Evolutionary conservation across 2,329 filamentous ascomycete genomes (phyloP).

Genomic region (Dothideomycetes sp.): DNA sequence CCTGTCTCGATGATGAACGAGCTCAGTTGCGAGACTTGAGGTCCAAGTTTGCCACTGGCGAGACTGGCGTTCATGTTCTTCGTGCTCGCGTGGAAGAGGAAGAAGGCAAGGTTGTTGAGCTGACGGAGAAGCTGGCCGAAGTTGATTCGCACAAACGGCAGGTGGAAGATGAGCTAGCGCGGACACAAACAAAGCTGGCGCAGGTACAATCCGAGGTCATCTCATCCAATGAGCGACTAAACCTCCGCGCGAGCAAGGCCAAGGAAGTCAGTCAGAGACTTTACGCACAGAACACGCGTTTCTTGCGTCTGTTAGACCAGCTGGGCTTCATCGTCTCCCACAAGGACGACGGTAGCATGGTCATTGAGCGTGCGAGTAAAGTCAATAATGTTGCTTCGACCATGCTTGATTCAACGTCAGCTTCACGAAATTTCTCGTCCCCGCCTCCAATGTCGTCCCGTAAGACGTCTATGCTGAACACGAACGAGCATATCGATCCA

Average conservation of each 20-base stretch:
- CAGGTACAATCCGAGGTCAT: constrained; percentile 37
- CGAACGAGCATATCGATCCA: constrained; percentile 14
- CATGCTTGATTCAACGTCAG: constrained; percentile 32
- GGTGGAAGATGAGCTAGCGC: constrained; percentile 63
- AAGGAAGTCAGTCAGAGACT: constrained; percentile 77
- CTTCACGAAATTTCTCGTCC: no score
- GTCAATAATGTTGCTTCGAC: constrained; percentile 35
- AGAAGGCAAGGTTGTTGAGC: constrained; percentile 55
- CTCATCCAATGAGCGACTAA: constrained; percentile 46
- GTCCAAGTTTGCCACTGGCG: constrained; percentile 65
- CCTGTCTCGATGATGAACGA: constrained; percentile 54
- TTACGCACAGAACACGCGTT: constrained; percentile 71
- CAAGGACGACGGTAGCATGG: constrained; percentile 55
- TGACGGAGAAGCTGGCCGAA: constrained; percentile 61
- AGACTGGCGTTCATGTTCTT: constrained; percentile 70
- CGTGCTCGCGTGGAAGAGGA: constrained; percentile 65
- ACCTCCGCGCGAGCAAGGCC: constrained; percentile 59
- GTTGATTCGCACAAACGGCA: constrained; percentile 66
- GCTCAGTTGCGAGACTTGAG: constrained; percentile 58
- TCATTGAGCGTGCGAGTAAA: constrained; percentile 60
- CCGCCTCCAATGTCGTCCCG: constrained; percentile 44
- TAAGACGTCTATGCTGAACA: constrained; percentile 37
- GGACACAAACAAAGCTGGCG: constrained; percentile 55
- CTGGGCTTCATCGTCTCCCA: constrained; percentile 74
- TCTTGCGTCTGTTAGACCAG: constrained; percentile 74